Conservation (phyloP, 176 grass and related monocot species). For the Thalia dealbata region DNA sequence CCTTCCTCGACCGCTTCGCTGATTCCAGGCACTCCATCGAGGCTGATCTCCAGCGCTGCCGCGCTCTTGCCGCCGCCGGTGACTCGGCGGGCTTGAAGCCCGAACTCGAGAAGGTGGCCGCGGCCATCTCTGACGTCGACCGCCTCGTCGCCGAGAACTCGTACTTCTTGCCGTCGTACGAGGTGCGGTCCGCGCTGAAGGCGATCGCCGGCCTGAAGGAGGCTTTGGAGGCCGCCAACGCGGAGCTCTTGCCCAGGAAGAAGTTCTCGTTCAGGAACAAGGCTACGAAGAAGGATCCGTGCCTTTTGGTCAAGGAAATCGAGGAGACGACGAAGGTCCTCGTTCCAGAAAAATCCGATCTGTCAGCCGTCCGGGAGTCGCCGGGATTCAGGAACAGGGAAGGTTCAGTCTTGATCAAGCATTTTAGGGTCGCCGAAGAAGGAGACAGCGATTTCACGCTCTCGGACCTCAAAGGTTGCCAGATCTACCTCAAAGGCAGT, state of each 20-base stretch:
- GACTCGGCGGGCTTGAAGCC: not conserved
- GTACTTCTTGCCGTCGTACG: conserved; percentile 60
- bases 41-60: conserved; percentile 45
- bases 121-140: conserved; percentile 49
- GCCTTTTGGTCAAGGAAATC: conserved; percentile 7
- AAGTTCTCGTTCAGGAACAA: conserved; percentile 92
- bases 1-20: conserved; percentile 44
- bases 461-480: conserved; percentile 51
- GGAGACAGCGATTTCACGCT: conserved; percentile 77
- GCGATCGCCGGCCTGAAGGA: conserved; percentile 57
- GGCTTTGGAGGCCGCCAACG: conserved; percentile 31
- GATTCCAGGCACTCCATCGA: conserved; percentile 42
- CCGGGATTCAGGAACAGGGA: conserved; percentile 50
- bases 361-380: conserved; percentile 23
- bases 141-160: conserved; percentile 61
- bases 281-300: conserved; percentile 34
- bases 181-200: conserved; percentile 56
- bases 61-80: conserved; percentile 5
- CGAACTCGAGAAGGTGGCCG: conserved; percentile 26
- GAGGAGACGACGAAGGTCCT: not conserved
- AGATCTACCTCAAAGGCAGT: conserved; percentile 60
- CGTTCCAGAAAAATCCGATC: conserved; percentile 8
- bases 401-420: conserved; percentile 53
- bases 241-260: conserved; percentile 50
- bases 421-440: conserved; percentile 46